A percentile compares a stretch with the other conserved stretches of the same genome.
These are phyloP conservation scores for Linnemannia hyalina DNA, from an alignment of 192 early-diverging fungal genomes.

Conservation along the genomic window DNA sequence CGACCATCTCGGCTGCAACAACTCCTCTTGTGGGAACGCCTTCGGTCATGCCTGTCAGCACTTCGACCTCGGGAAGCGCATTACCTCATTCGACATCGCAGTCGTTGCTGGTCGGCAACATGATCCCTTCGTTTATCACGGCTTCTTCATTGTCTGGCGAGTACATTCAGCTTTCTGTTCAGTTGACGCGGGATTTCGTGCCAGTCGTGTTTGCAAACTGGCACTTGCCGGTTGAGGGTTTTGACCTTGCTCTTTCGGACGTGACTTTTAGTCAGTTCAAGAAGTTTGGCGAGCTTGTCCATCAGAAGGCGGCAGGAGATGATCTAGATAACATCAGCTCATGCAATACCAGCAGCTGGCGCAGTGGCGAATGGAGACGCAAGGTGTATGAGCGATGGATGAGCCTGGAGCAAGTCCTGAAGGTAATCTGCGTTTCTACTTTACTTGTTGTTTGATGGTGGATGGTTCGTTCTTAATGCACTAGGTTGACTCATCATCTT, in stretches of 20 bases:
- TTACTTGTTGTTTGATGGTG: neutral
- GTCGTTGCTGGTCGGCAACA: slow-evolving; percentile 42
- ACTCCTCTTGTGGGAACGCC: slow-evolving; percentile 40
- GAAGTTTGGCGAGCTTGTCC: slow-evolving; percentile 50
- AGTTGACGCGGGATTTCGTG: slow-evolving; percentile 88
- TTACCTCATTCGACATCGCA: slow-evolving; percentile 38
- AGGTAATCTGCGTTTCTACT: slow-evolving; percentile 58
- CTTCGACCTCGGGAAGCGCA: slow-evolving; percentile 46
- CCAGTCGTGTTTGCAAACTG: slow-evolving; percentile 90
- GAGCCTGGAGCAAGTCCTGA: slow-evolving; percentile 79
- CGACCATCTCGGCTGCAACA: slow-evolving; percentile 45
- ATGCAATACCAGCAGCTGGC: slow-evolving; percentile 27
- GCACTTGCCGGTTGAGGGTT: slow-evolving; percentile 71
- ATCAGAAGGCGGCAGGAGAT: slow-evolving; percentile 18
- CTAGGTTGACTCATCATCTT: neutral
- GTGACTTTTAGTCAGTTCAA: slow-evolving; percentile 66
- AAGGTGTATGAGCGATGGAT: slow-evolving; percentile 60
- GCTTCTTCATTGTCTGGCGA: slow-evolving; percentile 93
- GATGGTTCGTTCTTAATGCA: neutral
- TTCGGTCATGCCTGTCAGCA: slow-evolving; percentile 47
- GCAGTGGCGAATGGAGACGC: slow-evolving; percentile 46
- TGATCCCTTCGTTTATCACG: slow-evolving; percentile 80
- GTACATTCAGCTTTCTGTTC: slow-evolving; percentile 91
- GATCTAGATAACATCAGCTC: slow-evolving; percentile 33
- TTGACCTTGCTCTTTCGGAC: slow-evolving; percentile 68